These are phyloP conservation scores for Platanthera guangdongensis DNA, from an alignment of 106 monocot species.

Conservation along the genomic window DNA sequence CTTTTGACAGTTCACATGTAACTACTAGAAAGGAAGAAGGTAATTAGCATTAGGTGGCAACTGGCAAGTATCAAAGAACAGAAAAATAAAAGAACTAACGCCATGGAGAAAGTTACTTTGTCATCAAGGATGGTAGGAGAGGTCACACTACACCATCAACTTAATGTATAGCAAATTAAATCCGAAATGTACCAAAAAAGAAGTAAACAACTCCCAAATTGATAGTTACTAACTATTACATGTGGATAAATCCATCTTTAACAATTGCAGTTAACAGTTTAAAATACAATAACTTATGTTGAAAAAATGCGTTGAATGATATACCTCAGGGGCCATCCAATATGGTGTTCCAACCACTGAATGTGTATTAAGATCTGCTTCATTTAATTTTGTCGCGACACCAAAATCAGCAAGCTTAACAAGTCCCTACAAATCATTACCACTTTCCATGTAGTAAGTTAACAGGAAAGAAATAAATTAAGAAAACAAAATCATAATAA, in stretches of 20 bases:
- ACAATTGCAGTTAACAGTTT: neutral
- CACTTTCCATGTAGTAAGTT: neutral
- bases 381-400: constrained; percentile 94
- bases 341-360: constrained; percentile 99
- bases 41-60: neutral
- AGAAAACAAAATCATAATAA: constrained; percentile 1
- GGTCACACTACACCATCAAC: neutral
- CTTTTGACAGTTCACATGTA: neutral
- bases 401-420: constrained; percentile 99
- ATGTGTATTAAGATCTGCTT: constrained; percentile 97
- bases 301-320: neutral
- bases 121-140: neutral
- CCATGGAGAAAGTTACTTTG: neutral
- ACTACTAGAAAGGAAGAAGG: neutral
- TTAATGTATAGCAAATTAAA: neutral
- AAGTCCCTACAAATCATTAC: constrained; percentile 55
- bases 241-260: neutral
- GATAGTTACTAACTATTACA: neutral
- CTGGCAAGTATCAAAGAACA: neutral
- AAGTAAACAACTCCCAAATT: neutral
- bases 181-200: neutral
- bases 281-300: neutral
- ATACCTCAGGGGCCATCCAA: constrained; percentile 99
- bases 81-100: neutral
- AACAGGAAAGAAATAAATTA: neutral